Evolutionary conservation across 371 early-diverging fungal genomes (phyloP), one percentile per base, ranked within the genome.

Genomic region (Mortierella sp.): DNA sequence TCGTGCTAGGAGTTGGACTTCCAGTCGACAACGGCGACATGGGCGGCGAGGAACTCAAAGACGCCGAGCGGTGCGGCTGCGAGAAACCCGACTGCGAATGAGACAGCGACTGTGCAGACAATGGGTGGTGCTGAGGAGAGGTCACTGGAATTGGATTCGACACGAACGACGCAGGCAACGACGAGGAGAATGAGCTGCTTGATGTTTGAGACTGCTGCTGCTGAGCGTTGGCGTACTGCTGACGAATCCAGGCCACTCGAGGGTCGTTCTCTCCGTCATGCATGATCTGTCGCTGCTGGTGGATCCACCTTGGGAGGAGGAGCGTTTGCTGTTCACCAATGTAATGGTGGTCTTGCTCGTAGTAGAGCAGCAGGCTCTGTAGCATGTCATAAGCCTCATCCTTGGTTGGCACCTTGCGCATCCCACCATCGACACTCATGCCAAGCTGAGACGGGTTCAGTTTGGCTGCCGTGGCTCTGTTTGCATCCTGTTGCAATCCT

Each of bases 271-370:
- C 57, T 57, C 57, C 14, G 64, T 0, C 14, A 27, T 63, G 48
- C 58, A 71, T 60, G 39, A 65, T 51, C 58, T 71, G 72, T 10
- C 65, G 56, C 45, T 71, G 72, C 43, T 71, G 72, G 34, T 71
- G 66, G 45, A 71, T 71, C 72, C 72, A 71, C 25, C 66, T 41
- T 8, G 72, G 72, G 6, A 71, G 48, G 6, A 71, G 45, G 28
- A 71, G 53, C 10, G 72, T 71, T 34, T 71, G 72, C 34, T 71
- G 72, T 29, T 65, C 72, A 16, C 72, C 72, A 2, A 50, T 19
- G 43, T 47, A 63, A 13, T 57, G 57, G 21, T 65, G 57, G 21
- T 65, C 72, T 28, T 71, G 72, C 31, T 71, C 72, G n/a, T 71
- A 65, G 45, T 65, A 71, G 4, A 71, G 31, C n/a, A 71, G 22